These are phyloP conservation scores for Ceratobasidium theobromae DNA, from an alignment of 1,284 basidiomycete genomes.

Conservation along the genomic window DNA sequence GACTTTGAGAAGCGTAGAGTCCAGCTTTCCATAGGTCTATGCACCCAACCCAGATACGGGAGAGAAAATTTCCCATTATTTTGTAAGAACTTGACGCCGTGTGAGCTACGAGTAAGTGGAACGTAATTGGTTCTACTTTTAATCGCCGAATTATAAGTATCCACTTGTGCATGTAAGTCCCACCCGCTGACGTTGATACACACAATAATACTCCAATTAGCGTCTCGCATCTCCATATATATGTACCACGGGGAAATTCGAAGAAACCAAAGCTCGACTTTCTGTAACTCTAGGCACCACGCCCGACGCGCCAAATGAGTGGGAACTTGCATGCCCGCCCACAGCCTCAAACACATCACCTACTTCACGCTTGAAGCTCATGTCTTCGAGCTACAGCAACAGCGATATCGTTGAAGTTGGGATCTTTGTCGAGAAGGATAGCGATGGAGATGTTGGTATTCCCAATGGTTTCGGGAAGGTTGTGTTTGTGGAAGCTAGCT, in stretches of 20 bases:
- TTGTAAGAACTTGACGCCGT: neutral
- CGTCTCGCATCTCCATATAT: conserved; percentile 4
- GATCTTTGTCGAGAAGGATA: neutral
- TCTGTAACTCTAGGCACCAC: neutral
- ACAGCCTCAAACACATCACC: neutral
- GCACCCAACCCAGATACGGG: neutral
- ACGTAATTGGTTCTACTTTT: neutral
- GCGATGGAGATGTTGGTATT: neutral
- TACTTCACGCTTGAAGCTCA: neutral
- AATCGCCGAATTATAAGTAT: no score
- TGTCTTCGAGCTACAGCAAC: neutral
- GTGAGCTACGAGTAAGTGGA: neutral
- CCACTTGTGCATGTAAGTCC: neutral
- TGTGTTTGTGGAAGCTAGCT: conserved; percentile 2
- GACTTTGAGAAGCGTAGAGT: neutral
- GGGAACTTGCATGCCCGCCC: neutral
- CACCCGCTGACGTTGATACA: neutral
- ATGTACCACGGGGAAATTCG: neutral
- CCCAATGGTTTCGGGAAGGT: conserved; percentile 18
- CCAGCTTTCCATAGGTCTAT: conserved; percentile 1
- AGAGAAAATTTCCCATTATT: no score
- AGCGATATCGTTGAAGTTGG: conserved; percentile 3
- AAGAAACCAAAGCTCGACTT: neutral
- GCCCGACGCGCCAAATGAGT: neutral
- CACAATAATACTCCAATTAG: conserved; percentile 1